Conservation (phyloP, 176 grass and related monocot species). For the Juncus inflexus region DNA sequence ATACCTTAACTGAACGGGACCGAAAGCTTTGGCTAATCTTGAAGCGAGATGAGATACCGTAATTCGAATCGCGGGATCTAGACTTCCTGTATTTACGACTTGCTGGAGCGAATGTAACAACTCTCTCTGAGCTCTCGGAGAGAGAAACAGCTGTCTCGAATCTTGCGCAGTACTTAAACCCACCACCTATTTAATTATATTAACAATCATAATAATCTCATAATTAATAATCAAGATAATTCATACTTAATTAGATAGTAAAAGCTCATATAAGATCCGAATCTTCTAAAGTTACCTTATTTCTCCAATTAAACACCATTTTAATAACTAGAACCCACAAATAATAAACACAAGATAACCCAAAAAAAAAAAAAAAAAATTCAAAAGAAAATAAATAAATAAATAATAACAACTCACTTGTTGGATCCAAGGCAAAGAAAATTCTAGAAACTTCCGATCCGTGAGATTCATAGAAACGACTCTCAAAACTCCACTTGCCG, state of each 20-base stretch:
- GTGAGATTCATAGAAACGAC: slow-evolving; percentile 45
- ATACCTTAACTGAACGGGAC: slow-evolving; percentile 64
- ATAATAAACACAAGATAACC: background rate
- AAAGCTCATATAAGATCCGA: too few relatives aligned
- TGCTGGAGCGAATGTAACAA: slow-evolving; percentile 66
- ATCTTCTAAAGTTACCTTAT: background rate
- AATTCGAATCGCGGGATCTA: slow-evolving; percentile 47
- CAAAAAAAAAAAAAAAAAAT: background rate
- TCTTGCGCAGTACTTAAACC: slow-evolving; percentile 71
- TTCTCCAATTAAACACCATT: background rate
- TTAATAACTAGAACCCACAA: slow-evolving; percentile 6
- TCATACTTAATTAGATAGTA: too few relatives aligned
- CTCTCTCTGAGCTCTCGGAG: slow-evolving; percentile 63
- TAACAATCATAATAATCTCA: slow-evolving; percentile 2
- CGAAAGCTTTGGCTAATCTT: slow-evolving; percentile 61
- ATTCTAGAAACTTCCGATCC: slow-evolving; percentile 52
- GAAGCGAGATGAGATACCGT: slow-evolving; percentile 50
- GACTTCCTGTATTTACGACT: slow-evolving; percentile 37
- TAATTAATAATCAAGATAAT: slow-evolving; percentile 26
- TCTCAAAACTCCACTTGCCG: slow-evolving; percentile 52
- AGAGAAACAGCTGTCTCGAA: slow-evolving; percentile 65
- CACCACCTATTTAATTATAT: slow-evolving; percentile 35
- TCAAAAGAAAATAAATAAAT: slow-evolving; percentile 4
- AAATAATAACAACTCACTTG: slow-evolving; percentile 40
- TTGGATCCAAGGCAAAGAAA: slow-evolving; percentile 75